Evolutionary conservation across 1,139 yeast species (phyloP).

Genomic region (Blastobotrys malaysiensis): DNA sequence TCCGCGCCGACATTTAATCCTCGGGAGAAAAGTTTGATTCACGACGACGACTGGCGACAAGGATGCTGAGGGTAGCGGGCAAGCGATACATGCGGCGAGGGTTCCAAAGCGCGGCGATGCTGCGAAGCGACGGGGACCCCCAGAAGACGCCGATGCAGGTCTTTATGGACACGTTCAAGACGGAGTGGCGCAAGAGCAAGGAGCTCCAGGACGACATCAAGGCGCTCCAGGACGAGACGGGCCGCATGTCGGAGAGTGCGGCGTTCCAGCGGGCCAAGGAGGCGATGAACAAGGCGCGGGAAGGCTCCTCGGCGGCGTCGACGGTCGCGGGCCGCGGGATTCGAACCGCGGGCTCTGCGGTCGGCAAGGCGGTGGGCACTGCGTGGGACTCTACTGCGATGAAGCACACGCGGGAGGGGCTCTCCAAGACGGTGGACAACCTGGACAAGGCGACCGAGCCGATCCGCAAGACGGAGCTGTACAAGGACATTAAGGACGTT

Average conservation of each 20-base stretch:
- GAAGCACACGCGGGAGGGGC: slow-evolving; percentile 77
- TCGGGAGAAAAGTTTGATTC: too few relatives aligned
- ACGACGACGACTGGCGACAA: too few relatives aligned
- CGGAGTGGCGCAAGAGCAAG: slow-evolving; percentile 83
- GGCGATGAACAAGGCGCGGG: slow-evolving; percentile 77
- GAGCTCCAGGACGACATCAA: slow-evolving; percentile 91
- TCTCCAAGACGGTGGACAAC: slow-evolving; percentile 69
- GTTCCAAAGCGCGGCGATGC: slow-evolving; percentile 4
- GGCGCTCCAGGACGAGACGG: slow-evolving; percentile 94
- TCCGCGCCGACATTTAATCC: too few relatives aligned
- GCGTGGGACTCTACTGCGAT: slow-evolving; percentile 98
- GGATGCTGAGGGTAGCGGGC: neutral
- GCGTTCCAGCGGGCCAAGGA: slow-evolving; percentile 91
- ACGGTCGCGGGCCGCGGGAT: slow-evolving; percentile 82
- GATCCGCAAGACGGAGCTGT: slow-evolving; percentile 82
- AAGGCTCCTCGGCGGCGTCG: slow-evolving; percentile 33
- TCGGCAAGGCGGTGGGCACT: slow-evolving; percentile 80
- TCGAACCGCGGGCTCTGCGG: slow-evolving; percentile 87
- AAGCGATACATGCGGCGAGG: neutral
- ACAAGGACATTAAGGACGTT: slow-evolving; percentile 82
- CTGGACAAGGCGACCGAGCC: slow-evolving; percentile 86
- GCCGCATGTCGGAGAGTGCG: slow-evolving; percentile 88
- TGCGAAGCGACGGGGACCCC: slow-evolving; percentile 12
- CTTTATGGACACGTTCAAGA: slow-evolving; percentile 84
- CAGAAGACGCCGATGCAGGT: slow-evolving; percentile 82